Percentiles rank a stretch among this genome's conserved stretches.
Evolutionary conservation across 805 yeast species (phyloP).

Genomic region (Saturnispora ahearnii): DNA sequence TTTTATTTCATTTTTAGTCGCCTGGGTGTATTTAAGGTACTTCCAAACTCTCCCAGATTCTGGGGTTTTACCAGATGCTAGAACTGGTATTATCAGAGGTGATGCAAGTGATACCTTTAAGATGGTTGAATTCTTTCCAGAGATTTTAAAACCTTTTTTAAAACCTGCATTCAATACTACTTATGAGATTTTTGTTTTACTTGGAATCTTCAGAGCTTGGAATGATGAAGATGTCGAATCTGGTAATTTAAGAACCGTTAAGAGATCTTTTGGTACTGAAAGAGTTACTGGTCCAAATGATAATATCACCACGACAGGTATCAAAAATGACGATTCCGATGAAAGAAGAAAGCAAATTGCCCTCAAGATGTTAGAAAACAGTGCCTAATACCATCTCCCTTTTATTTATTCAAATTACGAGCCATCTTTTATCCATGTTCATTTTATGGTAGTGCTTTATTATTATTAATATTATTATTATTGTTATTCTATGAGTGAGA

Average conservation of each 20-base stretch:
- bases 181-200: constrained; percentile 31
- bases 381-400: constrained; percentile 8
- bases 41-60: constrained; percentile 42
- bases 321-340: constrained; percentile 38
- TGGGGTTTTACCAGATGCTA: constrained; percentile 23
- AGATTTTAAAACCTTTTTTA: constrained; percentile 40
- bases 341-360: constrained; percentile 76
- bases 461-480: neutral
- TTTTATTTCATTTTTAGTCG: constrained; percentile 47
- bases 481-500: neutral
- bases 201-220: constrained; percentile 52
- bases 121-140: constrained; percentile 78
- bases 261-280: constrained; percentile 36
- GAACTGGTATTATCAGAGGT: constrained; percentile 42
- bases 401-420: neutral
- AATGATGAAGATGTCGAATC: constrained; percentile 62
- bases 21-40: constrained; percentile 76
- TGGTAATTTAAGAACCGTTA: constrained; percentile 61
- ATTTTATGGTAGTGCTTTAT: neutral
- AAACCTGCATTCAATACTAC: constrained; percentile 39
- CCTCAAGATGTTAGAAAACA: constrained; percentile 60
- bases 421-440: no score
- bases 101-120: constrained; percentile 89
- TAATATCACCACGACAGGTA: constrained; percentile 10
- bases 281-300: neutral